Percentiles rank a stretch among this genome's conserved stretches.
Conservation (phyloP, 2,329 filamentous ascomycete species). For the Fusarium tricinctum region DNA sequence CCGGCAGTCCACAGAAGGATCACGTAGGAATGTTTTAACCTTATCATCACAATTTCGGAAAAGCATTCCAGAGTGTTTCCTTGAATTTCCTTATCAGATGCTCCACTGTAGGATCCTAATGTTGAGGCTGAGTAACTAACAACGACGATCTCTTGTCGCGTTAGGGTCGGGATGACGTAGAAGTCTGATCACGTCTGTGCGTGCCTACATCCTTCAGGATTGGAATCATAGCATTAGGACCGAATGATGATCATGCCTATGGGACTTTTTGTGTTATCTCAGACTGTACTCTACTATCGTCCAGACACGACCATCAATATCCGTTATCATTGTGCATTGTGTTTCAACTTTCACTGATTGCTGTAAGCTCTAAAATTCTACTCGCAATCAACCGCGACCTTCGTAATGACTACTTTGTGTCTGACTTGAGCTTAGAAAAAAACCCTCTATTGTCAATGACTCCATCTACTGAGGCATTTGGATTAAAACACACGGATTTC, state of each 20-base stretch:
- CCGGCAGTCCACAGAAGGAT: background rate
- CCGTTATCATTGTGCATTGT: background rate
- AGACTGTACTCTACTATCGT: background rate
- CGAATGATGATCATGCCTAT: background rate
- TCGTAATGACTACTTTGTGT: too few relatives aligned
- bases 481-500: background rate
- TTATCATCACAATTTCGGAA: background rate
- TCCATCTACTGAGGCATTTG: too few relatives aligned
- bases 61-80: too few relatives aligned
- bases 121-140: background rate
- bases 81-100: background rate
- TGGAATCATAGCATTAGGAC: background rate
- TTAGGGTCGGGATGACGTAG: background rate
- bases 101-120: background rate
- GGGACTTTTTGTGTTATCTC: too few relatives aligned
- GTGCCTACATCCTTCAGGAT: background rate
- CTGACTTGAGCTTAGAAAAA: too few relatives aligned
- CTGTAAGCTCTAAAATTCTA: too few relatives aligned
- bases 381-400: too few relatives aligned
- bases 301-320: background rate
- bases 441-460: too few relatives aligned
- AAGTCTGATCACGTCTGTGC: background rate
- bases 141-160: background rate
- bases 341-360: too few relatives aligned
- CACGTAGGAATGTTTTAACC: slow-evolving; percentile 1